Base-by-base conservation (phyloP, 2,329 filamentous ascomycete species). In the Aspergillus viridinutans region DNA sequence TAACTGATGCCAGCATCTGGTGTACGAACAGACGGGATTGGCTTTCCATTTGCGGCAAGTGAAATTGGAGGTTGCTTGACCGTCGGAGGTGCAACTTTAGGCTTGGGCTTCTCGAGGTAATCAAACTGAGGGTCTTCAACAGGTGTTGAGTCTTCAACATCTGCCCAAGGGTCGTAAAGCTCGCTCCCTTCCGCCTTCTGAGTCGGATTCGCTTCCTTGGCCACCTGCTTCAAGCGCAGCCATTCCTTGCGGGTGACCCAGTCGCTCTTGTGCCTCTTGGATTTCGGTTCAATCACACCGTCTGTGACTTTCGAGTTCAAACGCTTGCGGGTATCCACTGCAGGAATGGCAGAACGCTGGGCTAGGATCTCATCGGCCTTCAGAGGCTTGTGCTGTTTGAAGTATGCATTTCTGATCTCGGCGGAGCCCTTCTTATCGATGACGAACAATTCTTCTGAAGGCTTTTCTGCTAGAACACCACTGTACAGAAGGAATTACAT, bases 301-400 rank as follows among this genome's bases (percentile, higher is more conserved):
- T 95, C 86, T 20, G 85, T 86, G 9, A 88, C 85, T 68, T 85
- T 88, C 50, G 85, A 82, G 55, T 83, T 84, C 23, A 85, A 70
- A 52, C 93, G 87, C 78, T 97, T 99, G 66, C 88, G 86, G 61
- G 84, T 82, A 25, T 89, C 83, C 6, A 99, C 84, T 12, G 90
- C 87, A 3, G 91, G 89, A 8, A 97, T 83, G 12, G 86, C 87
- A 38, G 92, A 97, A 60, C 94, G 87, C 68, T 87, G 83, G 29
- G 89, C 87, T 65, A 99, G 86, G 62, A 99, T 97, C 71, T 97
- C 90, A 71, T 99, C 93, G 61, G 88, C 87, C 75, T 91, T 96
- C 64, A 99, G 84, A 4, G 83, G 82, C 78, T 96, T 97, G 71
- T 87, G 85, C 62, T 80, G 78, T 70, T 87, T 89, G 60, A 85